phyloP scores from a whole-genome alignment of 2,329 filamentous ascomycete genomes.

The Chalara sp. region DNA sequence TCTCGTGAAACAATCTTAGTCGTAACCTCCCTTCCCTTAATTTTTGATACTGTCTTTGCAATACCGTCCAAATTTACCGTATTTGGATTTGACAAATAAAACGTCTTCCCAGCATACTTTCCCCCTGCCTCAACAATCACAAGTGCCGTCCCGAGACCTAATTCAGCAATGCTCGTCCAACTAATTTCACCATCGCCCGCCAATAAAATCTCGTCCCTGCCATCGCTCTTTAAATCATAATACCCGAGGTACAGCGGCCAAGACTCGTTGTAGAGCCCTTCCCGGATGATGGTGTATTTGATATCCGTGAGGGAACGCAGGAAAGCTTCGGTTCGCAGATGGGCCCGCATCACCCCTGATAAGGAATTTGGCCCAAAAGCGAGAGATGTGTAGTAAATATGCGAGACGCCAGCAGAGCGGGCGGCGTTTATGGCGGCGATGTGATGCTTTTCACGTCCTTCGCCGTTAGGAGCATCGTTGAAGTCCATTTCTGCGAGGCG shows the following conservation, averaged over 20 bases:
- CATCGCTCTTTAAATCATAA: slow-evolving; percentile 10
- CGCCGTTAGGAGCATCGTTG: slow-evolving; percentile 31
- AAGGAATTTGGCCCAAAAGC: slow-evolving; percentile 11
- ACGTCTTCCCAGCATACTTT: slow-evolving; percentile 1
- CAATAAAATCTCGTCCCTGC: slow-evolving; percentile 17
- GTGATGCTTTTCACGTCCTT: slow-evolving; percentile 14
- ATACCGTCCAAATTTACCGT: neutral
- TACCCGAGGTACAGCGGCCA: slow-evolving; percentile 23
- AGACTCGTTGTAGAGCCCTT: slow-evolving; percentile 22
- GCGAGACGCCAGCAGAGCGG: slow-evolving; percentile 25
- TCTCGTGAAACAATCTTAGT: neutral
- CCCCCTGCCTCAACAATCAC: slow-evolving; percentile 9
- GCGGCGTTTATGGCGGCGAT: slow-evolving; percentile 24
- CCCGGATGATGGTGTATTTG: slow-evolving; percentile 17
- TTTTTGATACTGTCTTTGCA: neutral
- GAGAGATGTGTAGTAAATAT: slow-evolving; percentile 29
- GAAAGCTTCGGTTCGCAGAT: slow-evolving; percentile 19
- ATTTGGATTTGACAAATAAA: slow-evolving; percentile 1
- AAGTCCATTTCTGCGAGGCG: slow-evolving; percentile 21
- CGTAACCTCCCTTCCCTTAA: neutral
- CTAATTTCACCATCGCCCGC: slow-evolving; percentile 19
- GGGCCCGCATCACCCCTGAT: slow-evolving; percentile 16
- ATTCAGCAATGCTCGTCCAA: slow-evolving; percentile 20
- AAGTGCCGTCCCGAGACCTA: slow-evolving; percentile 17
- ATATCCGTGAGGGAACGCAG: neutral